Evolutionary conservation across 495 filamentous ascomycete species (phyloP), one percentile per base, ranked within the genome.

Genomic region (Neurospora sp.): DNA sequence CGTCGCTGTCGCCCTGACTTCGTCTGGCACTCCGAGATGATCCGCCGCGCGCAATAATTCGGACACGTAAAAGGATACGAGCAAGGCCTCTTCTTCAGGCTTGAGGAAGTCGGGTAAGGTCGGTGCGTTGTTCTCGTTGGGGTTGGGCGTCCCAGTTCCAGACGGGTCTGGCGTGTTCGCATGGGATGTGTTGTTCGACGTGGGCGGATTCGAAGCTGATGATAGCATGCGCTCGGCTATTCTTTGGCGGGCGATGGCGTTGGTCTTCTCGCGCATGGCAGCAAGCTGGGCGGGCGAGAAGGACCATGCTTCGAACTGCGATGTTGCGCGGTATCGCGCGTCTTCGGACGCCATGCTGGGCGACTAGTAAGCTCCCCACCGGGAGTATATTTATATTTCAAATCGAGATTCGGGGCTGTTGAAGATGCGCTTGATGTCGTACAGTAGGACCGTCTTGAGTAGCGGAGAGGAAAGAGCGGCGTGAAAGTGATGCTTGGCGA

Each of bases 301-400:
- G n/a, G 94, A 97, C 94, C 96, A 99, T 45, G 93, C 83, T 45
- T 91, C 88, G 80, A 89, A 97, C 81, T 99, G 96, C 59, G 93
- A 95, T 0, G 94, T 96, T 22, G 91, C 85, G n/a, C 92, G 92
- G 83, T 98, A 99, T 69, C 94, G 85, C 73, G 92, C 91, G 80
- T 99, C 96, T 86, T 99, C 96, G 69, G 84, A 81, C 22, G 85
- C 84, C 84, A 86, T 86, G 45, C 38, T 73, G 72, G 74, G 22
- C 42, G 31, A 16, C 31, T n/a, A 4, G 1, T 31, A 42, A 12
- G 27, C 31, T 68, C 37, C 38, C 27, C 38, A 20, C 16, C 20
- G 38, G 69, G n/a, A 35, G 53, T 31, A 6, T 16, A 4, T 65
- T 31, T 65, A 1, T 38, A 9, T 5, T 31, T 16, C 8, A 16